Percentiles rank a stretch among this genome's conserved stretches.
Conservation (phyloP, 2,329 filamentous ascomycete species). For the Colletotrichum australisinense region DNA sequence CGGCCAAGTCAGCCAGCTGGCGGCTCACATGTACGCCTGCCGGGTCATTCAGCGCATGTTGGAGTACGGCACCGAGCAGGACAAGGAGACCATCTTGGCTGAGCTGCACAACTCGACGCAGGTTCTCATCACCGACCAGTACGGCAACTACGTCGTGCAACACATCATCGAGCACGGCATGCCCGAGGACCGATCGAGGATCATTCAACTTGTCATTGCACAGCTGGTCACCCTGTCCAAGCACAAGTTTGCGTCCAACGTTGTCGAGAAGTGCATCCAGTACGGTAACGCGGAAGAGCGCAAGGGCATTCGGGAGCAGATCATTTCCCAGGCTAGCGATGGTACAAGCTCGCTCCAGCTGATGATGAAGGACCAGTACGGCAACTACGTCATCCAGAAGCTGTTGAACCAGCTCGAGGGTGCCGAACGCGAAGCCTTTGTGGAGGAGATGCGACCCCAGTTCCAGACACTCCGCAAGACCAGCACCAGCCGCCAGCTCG, state of each 20-base stretch:
- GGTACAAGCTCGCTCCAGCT: conserved; percentile 77
- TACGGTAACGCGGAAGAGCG: conserved; percentile 77
- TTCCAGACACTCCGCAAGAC: conserved; percentile 72
- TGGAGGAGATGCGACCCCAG: conserved; percentile 72
- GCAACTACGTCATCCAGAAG: conserved; percentile 97
- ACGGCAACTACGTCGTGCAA: conserved; percentile 96
- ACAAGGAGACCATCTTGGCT: conserved; percentile 77
- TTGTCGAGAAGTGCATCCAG: conserved; percentile 92
- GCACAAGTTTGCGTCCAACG: conserved; percentile 97
- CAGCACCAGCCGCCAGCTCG: conserved; percentile 74
- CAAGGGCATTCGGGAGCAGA: conserved; percentile 72
- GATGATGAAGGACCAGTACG: conserved; percentile 91
- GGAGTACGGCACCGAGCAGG: conserved; percentile 80
- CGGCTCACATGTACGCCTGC: conserved; percentile 87
- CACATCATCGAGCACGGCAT: conserved; percentile 87
- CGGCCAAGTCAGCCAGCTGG: conserved; percentile 78
- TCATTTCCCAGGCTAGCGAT: conserved; percentile 70
- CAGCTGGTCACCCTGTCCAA: conserved; percentile 83
- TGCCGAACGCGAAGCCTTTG: conserved; percentile 67
- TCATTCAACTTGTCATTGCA: conserved; percentile 79
- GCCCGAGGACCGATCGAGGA: conserved; percentile 75
- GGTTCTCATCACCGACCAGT: conserved; percentile 85
- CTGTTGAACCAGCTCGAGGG: conserved; percentile 74
- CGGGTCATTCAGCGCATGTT: conserved; percentile 93
- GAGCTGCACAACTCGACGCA: conserved; percentile 82